Evolutionary conservation across 805 yeast genomes (phyloP).

Genomic region (Suhomyces emberorum): DNA sequence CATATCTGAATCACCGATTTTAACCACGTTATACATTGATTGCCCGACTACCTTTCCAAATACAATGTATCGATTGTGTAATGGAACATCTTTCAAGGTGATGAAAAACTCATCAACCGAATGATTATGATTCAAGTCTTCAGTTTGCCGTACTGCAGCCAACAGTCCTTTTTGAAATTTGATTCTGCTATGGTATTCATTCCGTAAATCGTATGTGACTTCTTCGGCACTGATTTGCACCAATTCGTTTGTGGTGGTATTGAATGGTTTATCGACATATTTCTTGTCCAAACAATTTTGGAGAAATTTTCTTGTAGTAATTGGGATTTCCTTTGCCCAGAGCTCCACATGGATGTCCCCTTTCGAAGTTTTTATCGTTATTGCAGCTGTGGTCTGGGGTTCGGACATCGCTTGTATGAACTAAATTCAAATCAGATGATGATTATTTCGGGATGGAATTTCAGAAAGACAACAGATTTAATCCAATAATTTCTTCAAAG

Average conservation of each 20-base stretch:
- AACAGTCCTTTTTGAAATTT: slow-evolving; percentile 54
- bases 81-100: slow-evolving; percentile 45
- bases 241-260: slow-evolving; percentile 31
- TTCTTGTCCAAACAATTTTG: slow-evolving; percentile 42
- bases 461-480: no score
- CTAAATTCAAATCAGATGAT: no score
- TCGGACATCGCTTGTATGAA: slow-evolving; percentile 23
- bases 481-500: no score
- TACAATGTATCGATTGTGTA: slow-evolving; percentile 39
- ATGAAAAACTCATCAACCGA: slow-evolving; percentile 34
- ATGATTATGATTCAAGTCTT: slow-evolving; percentile 14
- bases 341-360: slow-evolving; percentile 60
- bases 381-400: slow-evolving; percentile 60
- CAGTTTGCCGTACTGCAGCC: slow-evolving; percentile 44
- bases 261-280: slow-evolving; percentile 42
- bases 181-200: slow-evolving; percentile 52
- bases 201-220: slow-evolving; percentile 11
- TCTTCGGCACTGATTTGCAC: slow-evolving; percentile 28
- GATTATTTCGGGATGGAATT: no score
- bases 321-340: slow-evolving; percentile 68
- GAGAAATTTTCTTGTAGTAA: slow-evolving; percentile 46
- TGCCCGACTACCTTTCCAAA: slow-evolving; percentile 61
- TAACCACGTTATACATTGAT: slow-evolving; percentile 49
- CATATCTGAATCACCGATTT: slow-evolving; percentile 48
- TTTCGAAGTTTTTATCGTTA: slow-evolving; percentile 51